A percentile compares a stretch with the other conserved stretches of the same genome.
These are phyloP conservation scores for Cynara cardunculus DNA, from an alignment of 129 eudicot genomes.

Conservation along the genomic window DNA sequence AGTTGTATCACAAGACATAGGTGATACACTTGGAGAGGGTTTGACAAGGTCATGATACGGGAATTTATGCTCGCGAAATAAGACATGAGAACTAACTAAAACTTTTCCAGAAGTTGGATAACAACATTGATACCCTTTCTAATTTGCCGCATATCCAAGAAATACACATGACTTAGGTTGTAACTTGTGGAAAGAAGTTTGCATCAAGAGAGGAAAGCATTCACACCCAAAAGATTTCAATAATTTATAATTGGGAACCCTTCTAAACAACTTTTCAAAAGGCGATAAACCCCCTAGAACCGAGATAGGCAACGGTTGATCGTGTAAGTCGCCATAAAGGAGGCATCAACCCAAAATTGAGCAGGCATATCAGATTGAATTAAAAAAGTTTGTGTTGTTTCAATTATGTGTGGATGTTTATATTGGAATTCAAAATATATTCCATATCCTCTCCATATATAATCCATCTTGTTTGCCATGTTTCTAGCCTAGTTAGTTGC, in stretches of 20 bases:
- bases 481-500: no score
- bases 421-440: no score
- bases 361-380: not conserved
- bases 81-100: no score
- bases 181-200: not conserved
- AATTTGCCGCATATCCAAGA: not conserved
- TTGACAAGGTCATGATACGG: no score
- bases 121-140: not conserved
- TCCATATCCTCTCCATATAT: no score
- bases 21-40: no score
- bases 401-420: constrained; percentile 15
- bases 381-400: constrained; percentile 10
- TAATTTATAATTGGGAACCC: not conserved
- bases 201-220: not conserved
- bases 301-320: constrained; percentile 13
- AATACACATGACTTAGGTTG: not conserved
- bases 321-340: not conserved
- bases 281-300: not conserved
- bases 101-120: no score
- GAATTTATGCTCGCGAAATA: no score
- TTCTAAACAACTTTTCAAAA: not conserved
- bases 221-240: not conserved
- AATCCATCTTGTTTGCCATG: no score
- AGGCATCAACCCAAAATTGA: constrained; percentile 9
- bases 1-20: no score